phyloP scores from a whole-genome alignment of 331 rosid species.

The Rosa hybrid region DNA sequence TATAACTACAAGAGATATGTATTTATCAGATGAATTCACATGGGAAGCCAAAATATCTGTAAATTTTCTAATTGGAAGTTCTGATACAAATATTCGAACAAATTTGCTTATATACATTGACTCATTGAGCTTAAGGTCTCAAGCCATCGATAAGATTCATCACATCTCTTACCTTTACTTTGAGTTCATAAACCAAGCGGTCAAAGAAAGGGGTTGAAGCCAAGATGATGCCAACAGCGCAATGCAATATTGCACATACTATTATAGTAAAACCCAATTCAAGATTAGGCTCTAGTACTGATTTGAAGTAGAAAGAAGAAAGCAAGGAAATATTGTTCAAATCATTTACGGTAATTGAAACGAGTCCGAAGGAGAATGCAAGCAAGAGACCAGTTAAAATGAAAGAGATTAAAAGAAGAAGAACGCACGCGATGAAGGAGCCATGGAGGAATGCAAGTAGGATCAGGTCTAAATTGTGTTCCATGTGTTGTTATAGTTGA shows the following conservation, averaged over 20 bases:
- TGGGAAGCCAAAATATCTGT: background rate
- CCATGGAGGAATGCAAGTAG: constrained; percentile 58
- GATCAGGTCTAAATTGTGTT: constrained; percentile 56
- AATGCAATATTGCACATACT: constrained; percentile 27
- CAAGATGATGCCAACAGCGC: constrained; percentile 34
- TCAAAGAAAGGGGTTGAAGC: constrained; percentile 33
- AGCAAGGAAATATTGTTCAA: constrained; percentile 26
- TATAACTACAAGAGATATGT: too few relatives aligned
- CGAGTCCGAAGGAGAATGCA: constrained; percentile 39
- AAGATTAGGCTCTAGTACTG: constrained; percentile 40
- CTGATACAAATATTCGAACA: too few relatives aligned
- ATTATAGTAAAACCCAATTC: constrained; percentile 43
- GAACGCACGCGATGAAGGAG: constrained; percentile 47
- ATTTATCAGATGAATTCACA: background rate
- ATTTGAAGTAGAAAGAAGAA: constrained; percentile 26
- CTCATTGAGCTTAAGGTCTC: background rate
- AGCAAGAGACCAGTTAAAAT: constrained; percentile 35
- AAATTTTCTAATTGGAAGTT: background rate
- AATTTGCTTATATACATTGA: background rate
- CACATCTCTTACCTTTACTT: constrained; percentile 30
- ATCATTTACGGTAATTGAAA: constrained; percentile 41
- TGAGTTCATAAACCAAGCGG: constrained; percentile 22
- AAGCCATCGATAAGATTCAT: constrained; percentile 14
- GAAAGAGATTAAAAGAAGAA: constrained; percentile 36
- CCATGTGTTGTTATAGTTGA: constrained; percentile 30